A percentile compares a stretch with the other conserved stretches of the same genome.
phyloP scores from a whole-genome alignment of 2,329 filamentous ascomycete genomes.

The Dactylellina sp. region DNA sequence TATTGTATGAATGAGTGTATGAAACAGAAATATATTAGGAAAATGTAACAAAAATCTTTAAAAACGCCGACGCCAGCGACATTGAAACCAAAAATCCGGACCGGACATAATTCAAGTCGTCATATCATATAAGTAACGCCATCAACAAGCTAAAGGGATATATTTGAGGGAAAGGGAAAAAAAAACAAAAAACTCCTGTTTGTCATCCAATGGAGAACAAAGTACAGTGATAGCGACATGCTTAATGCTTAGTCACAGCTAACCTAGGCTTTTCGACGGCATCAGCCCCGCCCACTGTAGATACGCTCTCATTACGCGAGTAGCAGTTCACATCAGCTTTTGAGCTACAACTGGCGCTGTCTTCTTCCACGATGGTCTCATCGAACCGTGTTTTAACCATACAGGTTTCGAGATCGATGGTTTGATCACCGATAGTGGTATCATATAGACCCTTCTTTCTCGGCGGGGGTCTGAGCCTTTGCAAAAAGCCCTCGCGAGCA shows the following conservation, averaged over 20 bases:
- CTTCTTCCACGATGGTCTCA: constrained; percentile 44
- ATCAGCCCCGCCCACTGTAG: constrained; percentile 30
- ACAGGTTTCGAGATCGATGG: constrained; percentile 51
- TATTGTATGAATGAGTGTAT: background rate
- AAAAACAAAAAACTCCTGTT: constrained; percentile 10
- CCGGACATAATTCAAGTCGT: background rate
- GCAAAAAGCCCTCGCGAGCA: constrained; percentile 44
- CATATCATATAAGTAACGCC: constrained; percentile 18
- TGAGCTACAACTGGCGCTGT: constrained; percentile 27
- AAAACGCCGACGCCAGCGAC: background rate
- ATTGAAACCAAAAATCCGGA: background rate
- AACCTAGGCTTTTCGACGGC: constrained; percentile 31
- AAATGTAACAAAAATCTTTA: constrained; percentile 17
- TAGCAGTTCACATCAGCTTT: constrained; percentile 41
- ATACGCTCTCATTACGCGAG: constrained; percentile 34
- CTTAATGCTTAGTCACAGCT: constrained; percentile 8
- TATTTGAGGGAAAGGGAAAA: constrained; percentile 5
- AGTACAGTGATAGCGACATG: constrained; percentile 3
- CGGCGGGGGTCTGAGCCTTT: constrained; percentile 32
- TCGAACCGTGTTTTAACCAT: constrained; percentile 33
- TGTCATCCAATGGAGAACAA: background rate
- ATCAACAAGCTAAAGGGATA: constrained; percentile 13
- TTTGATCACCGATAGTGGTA: constrained; percentile 52
- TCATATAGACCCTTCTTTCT: constrained; percentile 41
- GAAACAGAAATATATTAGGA: constrained; percentile 5